Base-by-base conservation (phyloP, 768 basidiomycete genomes). In the Mycena maculata region DNA sequence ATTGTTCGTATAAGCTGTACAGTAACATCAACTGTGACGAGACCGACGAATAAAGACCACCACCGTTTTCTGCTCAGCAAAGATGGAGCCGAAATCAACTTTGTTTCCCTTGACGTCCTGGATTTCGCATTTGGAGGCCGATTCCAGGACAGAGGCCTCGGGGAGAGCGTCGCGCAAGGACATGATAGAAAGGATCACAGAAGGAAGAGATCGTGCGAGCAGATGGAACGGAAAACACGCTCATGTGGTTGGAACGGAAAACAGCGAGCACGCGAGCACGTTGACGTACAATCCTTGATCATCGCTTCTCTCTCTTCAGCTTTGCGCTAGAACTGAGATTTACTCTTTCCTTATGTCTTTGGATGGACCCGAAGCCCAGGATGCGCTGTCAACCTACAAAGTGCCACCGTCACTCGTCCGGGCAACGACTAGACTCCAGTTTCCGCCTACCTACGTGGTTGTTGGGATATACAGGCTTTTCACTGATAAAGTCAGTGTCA, bases 381-480 rank as follows among this genome's bases (percentile, higher is more conserved):
- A 81, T 47, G 72, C 73, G 16, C 74, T 82, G 11, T 80, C 59
- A 25, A 53, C 63, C 16, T 69, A 78, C 20, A 68, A 85, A 47
- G 74, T 87, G 4, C 90, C 90, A 0, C 71, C 75, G 3, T 66
- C 79, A 25, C 83, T 92, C 12, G 77, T 79, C 28, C 80, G 86
- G n/a, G 88, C 91, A 0, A 82, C 83, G 1, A 76, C 84, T 13
- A 85, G 93, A 30, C 85, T 97, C 57, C 81, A 88, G 45, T 91
- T 95, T 70, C 89, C 94, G 0, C 93, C 95, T 0, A 90, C 90
- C 3, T 98, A 98, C 76, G 88, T 90, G 49, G 77, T 94, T 5
- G 94, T 98, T 0, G 95, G 95, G 0, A 86, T 90, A 20, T 97
- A 96, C 77, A 83, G 95, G 30, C 81, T 98, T 8, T 84, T 88